Evolutionary conservation across 2,329 filamentous ascomycete species (phyloP).

Genomic region (Aspergillus terreus): DNA sequence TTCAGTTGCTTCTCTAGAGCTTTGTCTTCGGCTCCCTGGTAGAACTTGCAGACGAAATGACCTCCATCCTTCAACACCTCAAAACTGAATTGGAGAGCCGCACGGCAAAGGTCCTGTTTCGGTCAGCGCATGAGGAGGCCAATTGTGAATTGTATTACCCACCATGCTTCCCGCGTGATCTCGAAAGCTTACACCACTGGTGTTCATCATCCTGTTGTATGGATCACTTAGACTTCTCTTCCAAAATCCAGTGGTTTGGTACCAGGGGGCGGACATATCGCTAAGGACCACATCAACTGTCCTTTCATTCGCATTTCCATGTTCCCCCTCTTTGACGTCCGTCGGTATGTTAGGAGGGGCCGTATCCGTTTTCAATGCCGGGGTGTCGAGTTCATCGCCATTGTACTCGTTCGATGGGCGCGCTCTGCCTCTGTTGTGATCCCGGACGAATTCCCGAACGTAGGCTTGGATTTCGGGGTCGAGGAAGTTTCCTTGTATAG

Average conservation of each 20-base stretch:
- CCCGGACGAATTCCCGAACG: constrained; percentile 70
- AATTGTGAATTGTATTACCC: constrained; percentile 32
- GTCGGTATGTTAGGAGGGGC: not conserved
- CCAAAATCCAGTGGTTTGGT: constrained; percentile 71
- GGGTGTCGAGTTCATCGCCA: not conserved
- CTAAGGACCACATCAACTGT: constrained; percentile 89
- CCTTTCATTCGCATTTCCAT: constrained; percentile 36
- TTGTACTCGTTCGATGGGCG: constrained; percentile 23
- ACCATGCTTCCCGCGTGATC: constrained; percentile 97
- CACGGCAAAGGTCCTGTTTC: constrained; percentile 77
- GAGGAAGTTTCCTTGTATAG: constrained; percentile 92
- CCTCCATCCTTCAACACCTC: constrained; percentile 79
- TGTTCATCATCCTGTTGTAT: constrained; percentile 99
- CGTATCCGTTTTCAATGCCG: not conserved
- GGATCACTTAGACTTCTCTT: constrained; percentile 92
- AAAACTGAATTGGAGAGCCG: constrained; percentile 78
- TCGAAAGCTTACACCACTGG: constrained; percentile 77
- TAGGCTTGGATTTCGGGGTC: constrained; percentile 68
- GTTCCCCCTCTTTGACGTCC: not conserved
- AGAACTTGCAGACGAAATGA: constrained; percentile 96
- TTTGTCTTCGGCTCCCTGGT: constrained; percentile 85
- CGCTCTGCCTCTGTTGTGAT: constrained; percentile 57
- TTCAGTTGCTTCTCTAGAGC: constrained; percentile 69
- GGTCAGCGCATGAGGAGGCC: not conserved
- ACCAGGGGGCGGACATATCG: constrained; percentile 99